phyloP scores from a whole-genome alignment of 2,329 filamentous ascomycete genomes.

The Emergomyces orientalis region DNA sequence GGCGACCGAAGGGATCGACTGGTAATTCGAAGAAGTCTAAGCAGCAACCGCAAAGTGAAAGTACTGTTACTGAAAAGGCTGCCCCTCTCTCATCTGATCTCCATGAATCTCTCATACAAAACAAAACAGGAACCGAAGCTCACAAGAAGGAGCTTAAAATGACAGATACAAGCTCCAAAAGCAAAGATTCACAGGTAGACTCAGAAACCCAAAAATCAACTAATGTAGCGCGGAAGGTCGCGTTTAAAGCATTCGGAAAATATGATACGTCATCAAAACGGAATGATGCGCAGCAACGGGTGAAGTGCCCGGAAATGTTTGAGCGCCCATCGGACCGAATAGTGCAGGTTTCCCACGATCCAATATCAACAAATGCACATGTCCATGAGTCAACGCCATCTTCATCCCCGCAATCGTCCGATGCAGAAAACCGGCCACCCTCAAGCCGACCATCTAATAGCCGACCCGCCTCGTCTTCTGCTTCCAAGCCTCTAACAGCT shows the following conservation, averaged over 20 bases:
- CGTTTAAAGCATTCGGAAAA: not conserved
- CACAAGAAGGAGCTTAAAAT: not conserved
- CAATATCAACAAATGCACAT: conserved; percentile 19
- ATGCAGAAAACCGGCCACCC: conserved; percentile 70
- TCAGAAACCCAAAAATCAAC: not conserved
- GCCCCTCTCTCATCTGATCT: not conserved
- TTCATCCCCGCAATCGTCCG: conserved; percentile 63
- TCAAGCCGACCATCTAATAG: conserved; percentile 52
- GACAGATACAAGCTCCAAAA: not conserved
- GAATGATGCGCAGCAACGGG: not conserved
- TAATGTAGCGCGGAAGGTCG: not conserved
- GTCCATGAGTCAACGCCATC: conserved; percentile 47
- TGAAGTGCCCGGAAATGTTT: conserved; percentile 2
- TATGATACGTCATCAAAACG: not conserved
- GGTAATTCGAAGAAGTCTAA: not conserved
- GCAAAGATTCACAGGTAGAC: not conserved
- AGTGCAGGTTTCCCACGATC: not conserved
- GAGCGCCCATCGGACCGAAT: not conserved
- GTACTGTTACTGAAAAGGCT: not conserved
- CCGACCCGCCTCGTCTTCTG: conserved; percentile 27
- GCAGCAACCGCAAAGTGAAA: not conserved
- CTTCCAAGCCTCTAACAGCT: conserved; percentile 28
- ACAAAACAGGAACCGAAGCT: not conserved
- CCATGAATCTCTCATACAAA: not conserved
- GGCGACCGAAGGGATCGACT: not conserved